These are phyloP conservation scores for Diaporthe citrichinensis DNA, from an alignment of 2,329 filamentous ascomycete species.

Conservation along the genomic window DNA sequence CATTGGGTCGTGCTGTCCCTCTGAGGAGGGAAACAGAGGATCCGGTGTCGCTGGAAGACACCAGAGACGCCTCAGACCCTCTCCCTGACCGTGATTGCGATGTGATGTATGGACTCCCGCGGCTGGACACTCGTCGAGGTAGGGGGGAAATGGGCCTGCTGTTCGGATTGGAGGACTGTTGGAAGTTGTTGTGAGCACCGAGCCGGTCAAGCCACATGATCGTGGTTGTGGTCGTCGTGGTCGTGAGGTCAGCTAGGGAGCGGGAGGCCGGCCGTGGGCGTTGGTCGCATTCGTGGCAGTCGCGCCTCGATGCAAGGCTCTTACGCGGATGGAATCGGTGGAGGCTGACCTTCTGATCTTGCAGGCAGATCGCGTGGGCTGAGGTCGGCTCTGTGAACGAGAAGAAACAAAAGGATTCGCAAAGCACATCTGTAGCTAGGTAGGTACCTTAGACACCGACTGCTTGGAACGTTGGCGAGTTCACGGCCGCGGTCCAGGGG, in stretches of 20 bases:
- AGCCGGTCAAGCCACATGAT: conserved; percentile 43
- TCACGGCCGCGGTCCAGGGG: conserved; percentile 28
- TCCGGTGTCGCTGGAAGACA: conserved; percentile 61
- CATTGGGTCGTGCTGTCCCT: conserved; percentile 51
- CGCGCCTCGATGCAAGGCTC: not conserved
- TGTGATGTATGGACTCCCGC: conserved; percentile 38
- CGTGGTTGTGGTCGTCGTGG: conserved; percentile 1
- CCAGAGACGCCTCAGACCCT: conserved; percentile 75
- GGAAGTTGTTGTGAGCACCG: conserved; percentile 27
- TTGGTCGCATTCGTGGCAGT: conserved; percentile 28
- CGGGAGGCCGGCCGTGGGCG: conserved; percentile 10
- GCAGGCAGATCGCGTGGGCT: no score
- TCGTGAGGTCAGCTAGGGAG: conserved; percentile 24
- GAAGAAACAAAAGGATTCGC: not conserved
- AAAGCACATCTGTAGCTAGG: not conserved
- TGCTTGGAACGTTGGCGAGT: not conserved
- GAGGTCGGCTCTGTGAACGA: not conserved
- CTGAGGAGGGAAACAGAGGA: conserved; percentile 72
- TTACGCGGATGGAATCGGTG: not conserved
- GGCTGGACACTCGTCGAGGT: conserved; percentile 36
- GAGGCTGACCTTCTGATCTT: not conserved
- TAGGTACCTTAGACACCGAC: not conserved
- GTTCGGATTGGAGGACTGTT: conserved; percentile 33
- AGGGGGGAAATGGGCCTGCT: conserved; percentile 41
- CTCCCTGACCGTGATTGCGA: conserved; percentile 54